These are phyloP conservation scores for Calonectria pseudoreteaudii DNA, from an alignment of 2,329 filamentous ascomycete genomes.

Conservation along the genomic window DNA sequence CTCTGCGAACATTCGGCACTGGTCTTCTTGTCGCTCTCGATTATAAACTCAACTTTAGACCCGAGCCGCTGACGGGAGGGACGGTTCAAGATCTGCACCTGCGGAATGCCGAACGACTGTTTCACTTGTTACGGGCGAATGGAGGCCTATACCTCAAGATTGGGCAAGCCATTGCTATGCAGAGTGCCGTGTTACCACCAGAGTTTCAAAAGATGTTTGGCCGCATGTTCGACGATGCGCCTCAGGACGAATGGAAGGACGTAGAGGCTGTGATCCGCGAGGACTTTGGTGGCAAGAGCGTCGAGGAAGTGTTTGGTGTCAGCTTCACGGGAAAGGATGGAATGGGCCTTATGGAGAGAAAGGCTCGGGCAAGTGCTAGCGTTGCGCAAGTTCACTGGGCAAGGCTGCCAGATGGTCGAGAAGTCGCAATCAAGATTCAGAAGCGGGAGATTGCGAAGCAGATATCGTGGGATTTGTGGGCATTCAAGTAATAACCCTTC, in stretches of 20 bases:
- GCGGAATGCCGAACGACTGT: conserved; percentile 86
- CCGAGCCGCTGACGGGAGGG: conserved; percentile 79
- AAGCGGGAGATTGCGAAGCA: conserved; percentile 94
- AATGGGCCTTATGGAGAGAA: conserved; percentile 72
- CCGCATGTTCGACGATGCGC: conserved; percentile 97
- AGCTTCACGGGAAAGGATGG: conserved; percentile 80
- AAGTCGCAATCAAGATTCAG: conserved; percentile 96
- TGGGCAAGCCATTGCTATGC: conserved; percentile 98
- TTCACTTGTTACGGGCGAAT: conserved; percentile 84
- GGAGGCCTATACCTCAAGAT: conserved; percentile 97
- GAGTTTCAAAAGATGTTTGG: conserved; percentile 98
- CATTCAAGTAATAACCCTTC: conserved; percentile 78
- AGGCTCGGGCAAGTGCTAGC: conserved; percentile 81
- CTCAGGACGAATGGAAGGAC: conserved; percentile 89
- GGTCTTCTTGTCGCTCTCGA: conserved; percentile 87
- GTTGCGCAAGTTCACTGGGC: conserved; percentile 99
- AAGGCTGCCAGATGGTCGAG: conserved; percentile 82
- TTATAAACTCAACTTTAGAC: conserved; percentile 96
- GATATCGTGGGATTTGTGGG: conserved; percentile 94
- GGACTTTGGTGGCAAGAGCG: conserved; percentile 83
- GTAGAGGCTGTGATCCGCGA: conserved; percentile 87
- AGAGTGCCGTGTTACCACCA: conserved; percentile 90
- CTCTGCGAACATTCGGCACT: conserved; percentile 82
- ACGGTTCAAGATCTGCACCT: conserved; percentile 83
- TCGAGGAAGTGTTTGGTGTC: conserved; percentile 93